phyloP scores from a whole-genome alignment of 495 filamentous ascomycete genomes.

The Aspergillus nanangensis region DNA sequence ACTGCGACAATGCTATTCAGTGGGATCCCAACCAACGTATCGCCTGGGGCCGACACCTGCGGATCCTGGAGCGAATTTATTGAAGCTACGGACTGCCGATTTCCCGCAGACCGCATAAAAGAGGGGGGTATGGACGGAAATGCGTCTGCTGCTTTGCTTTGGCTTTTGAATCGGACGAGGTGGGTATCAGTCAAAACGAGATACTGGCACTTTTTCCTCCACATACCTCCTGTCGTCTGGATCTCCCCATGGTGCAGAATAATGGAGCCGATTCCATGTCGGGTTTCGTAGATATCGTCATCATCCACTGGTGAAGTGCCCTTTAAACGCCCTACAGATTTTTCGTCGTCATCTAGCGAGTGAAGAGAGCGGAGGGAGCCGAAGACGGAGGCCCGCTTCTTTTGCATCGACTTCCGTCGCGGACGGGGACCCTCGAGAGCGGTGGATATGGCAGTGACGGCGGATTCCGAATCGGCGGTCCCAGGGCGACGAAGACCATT shows the following conservation, averaged over 20 bases:
- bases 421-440: conserved; percentile 26
- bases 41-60: conserved; percentile 45
- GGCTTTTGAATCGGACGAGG: conserved; percentile 75
- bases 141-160: conserved; percentile 62
- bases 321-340: conserved; percentile 29
- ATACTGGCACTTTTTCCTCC: conserved; percentile 84
- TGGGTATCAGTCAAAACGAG: conserved; percentile 86
- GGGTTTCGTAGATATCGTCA: conserved; percentile 22
- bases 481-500: conserved; percentile 28
- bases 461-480: conserved; percentile 24
- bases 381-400: conserved; percentile 50
- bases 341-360: conserved; percentile 47
- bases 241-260: conserved; percentile 70
- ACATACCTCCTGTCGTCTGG: conserved; percentile 73
- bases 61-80: conserved; percentile 59
- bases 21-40: conserved; percentile 52
- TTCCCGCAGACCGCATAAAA: conserved; percentile 31
- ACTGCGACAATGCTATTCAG: conserved; percentile 72
- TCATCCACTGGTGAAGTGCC: conserved; percentile 31
- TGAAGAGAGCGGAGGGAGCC: conserved; percentile 52
- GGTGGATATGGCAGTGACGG: conserved; percentile 17
- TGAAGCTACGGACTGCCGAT: conserved; percentile 55
- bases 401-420: conserved; percentile 43
- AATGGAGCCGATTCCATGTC: conserved; percentile 37
- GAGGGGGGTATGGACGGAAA: conserved; percentile 52